Conservation (phyloP, 2,329 filamentous ascomycete species). For the Dendrostoma leiphaemia region DNA sequence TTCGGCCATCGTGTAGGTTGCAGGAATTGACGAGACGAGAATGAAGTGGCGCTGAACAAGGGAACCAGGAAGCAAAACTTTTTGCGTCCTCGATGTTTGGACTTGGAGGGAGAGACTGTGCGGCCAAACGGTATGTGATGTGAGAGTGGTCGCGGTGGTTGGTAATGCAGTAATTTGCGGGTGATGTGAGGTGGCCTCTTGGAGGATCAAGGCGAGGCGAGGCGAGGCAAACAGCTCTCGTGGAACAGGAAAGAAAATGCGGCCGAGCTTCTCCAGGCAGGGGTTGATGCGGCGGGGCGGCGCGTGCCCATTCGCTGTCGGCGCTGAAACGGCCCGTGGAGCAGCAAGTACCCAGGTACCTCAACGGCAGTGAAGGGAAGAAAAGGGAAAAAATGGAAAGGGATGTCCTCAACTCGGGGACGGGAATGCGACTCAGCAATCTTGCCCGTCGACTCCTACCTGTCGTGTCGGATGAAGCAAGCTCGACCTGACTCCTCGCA, state of each 20-base stretch:
- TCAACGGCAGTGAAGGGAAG: not conserved
- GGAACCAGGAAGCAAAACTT: constrained; percentile 8
- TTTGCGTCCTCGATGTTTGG: constrained; percentile 1
- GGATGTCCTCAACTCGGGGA: too few species aligned
- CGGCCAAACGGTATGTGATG: not conserved
- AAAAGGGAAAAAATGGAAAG: not conserved
- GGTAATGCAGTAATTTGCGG: not conserved
- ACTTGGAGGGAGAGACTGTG: not conserved
- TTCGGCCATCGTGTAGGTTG: constrained; percentile 34
- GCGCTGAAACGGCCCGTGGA: not conserved
- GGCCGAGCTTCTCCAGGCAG: not conserved
- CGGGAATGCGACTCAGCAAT: too few species aligned
- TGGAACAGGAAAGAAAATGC: constrained; percentile 17
- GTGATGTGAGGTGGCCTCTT: constrained; percentile 19
- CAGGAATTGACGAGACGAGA: not conserved
- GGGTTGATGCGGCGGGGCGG: not conserved
- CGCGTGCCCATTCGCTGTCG: not conserved
- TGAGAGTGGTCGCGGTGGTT: not conserved
- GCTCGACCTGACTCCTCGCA: too few species aligned
- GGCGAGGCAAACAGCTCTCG: not conserved
- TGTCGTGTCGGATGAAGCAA: too few species aligned
- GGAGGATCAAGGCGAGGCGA: not conserved
- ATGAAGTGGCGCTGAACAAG: not conserved
- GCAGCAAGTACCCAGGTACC: not conserved
- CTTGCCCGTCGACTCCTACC: too few species aligned